These are phyloP conservation scores for Colletotrichum euphorbiae DNA, from an alignment of 2,329 filamentous ascomycete species.

Conservation along the genomic window DNA sequence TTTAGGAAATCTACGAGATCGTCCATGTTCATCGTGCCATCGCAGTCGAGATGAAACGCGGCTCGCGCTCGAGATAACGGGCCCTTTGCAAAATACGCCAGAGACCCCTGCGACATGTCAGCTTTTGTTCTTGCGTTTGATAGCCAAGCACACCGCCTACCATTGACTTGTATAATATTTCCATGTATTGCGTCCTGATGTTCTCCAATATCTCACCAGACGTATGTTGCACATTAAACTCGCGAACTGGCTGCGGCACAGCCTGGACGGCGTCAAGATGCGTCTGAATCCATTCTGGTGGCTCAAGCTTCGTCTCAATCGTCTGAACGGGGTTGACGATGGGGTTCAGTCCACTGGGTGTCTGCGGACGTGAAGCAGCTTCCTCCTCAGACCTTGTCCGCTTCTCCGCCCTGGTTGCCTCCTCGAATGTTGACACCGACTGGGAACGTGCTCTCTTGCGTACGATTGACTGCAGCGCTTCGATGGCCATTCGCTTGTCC, in stretches of 20 bases:
- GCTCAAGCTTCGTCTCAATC: conserved; percentile 21
- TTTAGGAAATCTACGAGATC: conserved; percentile 78
- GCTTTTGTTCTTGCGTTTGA: conserved; percentile 43
- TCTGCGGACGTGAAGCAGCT: conserved; percentile 82
- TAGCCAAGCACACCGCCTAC: conserved; percentile 52
- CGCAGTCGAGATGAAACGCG: conserved; percentile 73
- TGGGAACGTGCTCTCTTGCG: conserved; percentile 62
- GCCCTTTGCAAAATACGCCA: conserved; percentile 88
- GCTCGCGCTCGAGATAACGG: conserved; percentile 80
- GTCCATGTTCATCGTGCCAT: conserved; percentile 68
- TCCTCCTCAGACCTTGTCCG: conserved; percentile 35
- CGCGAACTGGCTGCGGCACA: conserved; percentile 32
- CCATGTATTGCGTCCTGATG: conserved; percentile 68
- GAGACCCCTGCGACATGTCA: conserved; percentile 67
- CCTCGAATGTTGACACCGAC: conserved; percentile 53
- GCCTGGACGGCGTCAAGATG: conserved; percentile 40
- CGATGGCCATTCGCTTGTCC: conserved; percentile 69
- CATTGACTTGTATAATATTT: conserved; percentile 72
- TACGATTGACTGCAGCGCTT: conserved; percentile 69
- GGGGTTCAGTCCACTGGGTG: conserved; percentile 60
- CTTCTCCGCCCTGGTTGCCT: conserved; percentile 41
- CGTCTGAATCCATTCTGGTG: conserved; percentile 28
- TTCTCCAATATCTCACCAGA: conserved; percentile 67
- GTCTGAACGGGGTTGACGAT: neutral
- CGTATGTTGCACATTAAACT: conserved; percentile 51